Percentiles rank a stretch among this genome's conserved stretches.
Evolutionary conservation across 768 basidiomycete species (phyloP).

Genomic region (Rhodotorula taiwanensis): DNA sequence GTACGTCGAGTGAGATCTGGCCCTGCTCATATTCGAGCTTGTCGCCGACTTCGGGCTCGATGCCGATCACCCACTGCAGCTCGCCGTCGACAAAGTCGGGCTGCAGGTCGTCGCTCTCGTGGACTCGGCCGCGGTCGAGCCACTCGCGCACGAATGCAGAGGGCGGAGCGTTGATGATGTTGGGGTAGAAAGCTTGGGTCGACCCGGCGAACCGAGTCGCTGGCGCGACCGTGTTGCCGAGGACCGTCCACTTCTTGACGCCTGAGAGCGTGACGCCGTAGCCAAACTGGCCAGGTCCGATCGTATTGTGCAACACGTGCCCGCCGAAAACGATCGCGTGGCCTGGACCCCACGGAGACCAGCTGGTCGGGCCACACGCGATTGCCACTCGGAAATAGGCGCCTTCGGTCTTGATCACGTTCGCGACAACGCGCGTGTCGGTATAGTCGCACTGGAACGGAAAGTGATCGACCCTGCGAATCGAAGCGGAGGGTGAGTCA

Average conservation of each 20-base stretch:
- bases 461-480: conserved; percentile 45
- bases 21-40: conserved; percentile 35
- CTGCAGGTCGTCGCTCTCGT: conserved; percentile 32
- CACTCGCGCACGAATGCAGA: conserved; percentile 36
- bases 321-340: conserved; percentile 42
- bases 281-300: conserved; percentile 47
- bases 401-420: conserved; percentile 45
- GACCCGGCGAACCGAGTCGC: conserved; percentile 34
- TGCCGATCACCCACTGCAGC: conserved; percentile 39
- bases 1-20: conserved; percentile 20
- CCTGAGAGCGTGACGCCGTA: conserved; percentile 48
- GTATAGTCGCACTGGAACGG: conserved; percentile 48
- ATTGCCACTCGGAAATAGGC: conserved; percentile 48
- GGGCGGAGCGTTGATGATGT: conserved; percentile 34
- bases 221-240: conserved; percentile 42
- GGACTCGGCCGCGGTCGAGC: conserved; percentile 23
- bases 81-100: conserved; percentile 38
- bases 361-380: conserved; percentile 46
- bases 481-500: neutral
- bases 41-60: conserved; percentile 36
- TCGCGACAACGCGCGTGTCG: conserved; percentile 44
- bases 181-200: conserved; percentile 25
- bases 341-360: conserved; percentile 35
- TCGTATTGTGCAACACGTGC: conserved; percentile 44
- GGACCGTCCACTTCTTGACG: conserved; percentile 44